Evolutionary conservation across 768 basidiomycete genomes (phyloP).

Genomic region (Xerocomus brunneocitrinus): DNA sequence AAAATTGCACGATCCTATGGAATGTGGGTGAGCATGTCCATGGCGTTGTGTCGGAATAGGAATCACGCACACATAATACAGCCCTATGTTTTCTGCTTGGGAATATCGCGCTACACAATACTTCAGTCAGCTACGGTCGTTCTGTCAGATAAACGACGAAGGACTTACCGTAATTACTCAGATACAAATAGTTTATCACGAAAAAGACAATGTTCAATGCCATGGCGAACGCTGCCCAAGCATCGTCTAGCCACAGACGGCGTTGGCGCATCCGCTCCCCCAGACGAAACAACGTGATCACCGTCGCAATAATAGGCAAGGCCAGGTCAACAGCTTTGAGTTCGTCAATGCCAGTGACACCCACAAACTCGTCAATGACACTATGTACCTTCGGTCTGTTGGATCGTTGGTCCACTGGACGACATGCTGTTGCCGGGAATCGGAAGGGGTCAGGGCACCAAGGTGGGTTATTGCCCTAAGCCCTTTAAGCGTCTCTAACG

Average conservation of each 20-base stretch:
- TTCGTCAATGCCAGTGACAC: not conserved
- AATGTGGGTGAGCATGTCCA: not conserved
- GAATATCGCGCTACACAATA: not conserved
- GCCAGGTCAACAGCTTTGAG: not conserved
- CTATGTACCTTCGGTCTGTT: slow-evolving; percentile 4
- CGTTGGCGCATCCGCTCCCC: not conserved
- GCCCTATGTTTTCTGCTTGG: not conserved
- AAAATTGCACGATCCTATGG: not conserved
- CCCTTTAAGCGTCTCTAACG: not conserved
- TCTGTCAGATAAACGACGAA: not conserved
- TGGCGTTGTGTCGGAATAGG: not conserved
- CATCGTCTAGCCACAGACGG: not conserved
- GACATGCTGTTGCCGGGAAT: not conserved
- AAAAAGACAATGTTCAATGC: not conserved
- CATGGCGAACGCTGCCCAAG: not conserved
- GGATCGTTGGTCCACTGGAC: slow-evolving; percentile 1
- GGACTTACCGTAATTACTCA: not conserved
- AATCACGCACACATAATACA: slow-evolving; percentile 1
- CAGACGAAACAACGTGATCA: not conserved
- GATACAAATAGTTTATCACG: not conserved
- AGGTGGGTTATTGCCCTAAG: not conserved
- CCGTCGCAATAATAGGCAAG: not conserved
- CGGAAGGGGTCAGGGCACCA: not conserved
- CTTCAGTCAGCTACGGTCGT: not conserved
- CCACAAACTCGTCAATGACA: not conserved